Evolutionary conservation across 176 grass and related monocot genomes (phyloP).

Genomic region (Triticum turgidum): DNA sequence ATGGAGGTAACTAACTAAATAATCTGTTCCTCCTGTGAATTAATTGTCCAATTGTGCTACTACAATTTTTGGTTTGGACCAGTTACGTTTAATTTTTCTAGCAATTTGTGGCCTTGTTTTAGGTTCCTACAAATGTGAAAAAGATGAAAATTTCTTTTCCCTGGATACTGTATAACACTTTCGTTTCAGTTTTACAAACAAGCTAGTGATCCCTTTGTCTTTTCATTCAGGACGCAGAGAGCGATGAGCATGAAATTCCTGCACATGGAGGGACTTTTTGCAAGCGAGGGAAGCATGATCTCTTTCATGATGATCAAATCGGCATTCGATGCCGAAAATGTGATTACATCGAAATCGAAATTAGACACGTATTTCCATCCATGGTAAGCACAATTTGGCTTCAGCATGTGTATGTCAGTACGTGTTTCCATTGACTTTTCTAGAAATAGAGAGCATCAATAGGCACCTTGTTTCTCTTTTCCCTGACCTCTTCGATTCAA

Average conservation of each 20-base stretch:
- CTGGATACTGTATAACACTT: background rate
- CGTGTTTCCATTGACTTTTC: too few species aligned
- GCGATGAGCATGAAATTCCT: background rate
- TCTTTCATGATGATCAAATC: constrained; percentile 65
- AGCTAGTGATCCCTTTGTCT: too few species aligned
- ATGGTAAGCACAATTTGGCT: constrained; percentile 43
- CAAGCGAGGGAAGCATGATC: constrained; percentile 52
- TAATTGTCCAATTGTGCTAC: too few species aligned
- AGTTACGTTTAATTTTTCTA: too few species aligned
- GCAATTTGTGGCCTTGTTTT: too few species aligned
- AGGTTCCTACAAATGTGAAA: too few species aligned
- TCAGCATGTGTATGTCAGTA: background rate
- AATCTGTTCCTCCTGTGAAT: background rate
- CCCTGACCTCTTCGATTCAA: background rate
- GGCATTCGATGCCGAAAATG: constrained; percentile 68
- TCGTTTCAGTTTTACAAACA: background rate
- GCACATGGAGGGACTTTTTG: constrained; percentile 19
- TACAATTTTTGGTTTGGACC: too few species aligned
- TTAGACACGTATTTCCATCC: constrained; percentile 59
- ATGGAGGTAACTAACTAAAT: background rate
- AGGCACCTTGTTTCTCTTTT: background rate
- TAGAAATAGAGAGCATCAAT: background rate
- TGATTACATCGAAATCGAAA: constrained; percentile 56
- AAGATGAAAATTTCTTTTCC: too few species aligned
- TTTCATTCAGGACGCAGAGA: constrained; percentile 8